Evolutionary conservation across 2,329 filamentous ascomycete species (phyloP).

Genomic region (Stachybotrys chlorohalonatus): DNA sequence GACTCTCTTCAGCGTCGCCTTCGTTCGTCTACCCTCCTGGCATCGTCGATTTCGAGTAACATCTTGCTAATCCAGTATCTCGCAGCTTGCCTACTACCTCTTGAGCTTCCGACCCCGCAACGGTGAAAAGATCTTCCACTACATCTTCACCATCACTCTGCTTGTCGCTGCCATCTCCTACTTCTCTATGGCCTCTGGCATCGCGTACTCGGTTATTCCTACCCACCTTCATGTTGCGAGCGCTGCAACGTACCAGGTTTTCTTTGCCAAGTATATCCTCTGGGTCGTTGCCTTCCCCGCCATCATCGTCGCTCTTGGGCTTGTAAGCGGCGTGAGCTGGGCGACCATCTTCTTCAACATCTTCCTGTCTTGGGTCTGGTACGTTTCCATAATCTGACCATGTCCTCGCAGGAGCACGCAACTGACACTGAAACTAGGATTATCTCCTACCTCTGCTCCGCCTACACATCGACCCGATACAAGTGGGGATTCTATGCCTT

Average conservation of each 20-base stretch:
- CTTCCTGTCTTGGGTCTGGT: slow-evolving; percentile 40
- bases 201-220: slow-evolving; percentile 33
- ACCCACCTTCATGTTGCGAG: slow-evolving; percentile 14
- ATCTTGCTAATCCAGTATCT: slow-evolving; percentile 4
- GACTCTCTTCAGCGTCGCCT: slow-evolving; percentile 36
- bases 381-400: background rate
- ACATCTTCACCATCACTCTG: slow-evolving; percentile 40
- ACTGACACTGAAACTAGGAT: slow-evolving; percentile 15
- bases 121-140: slow-evolving; percentile 47
- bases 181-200: slow-evolving; percentile 42
- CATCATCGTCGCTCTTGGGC: slow-evolving; percentile 34
- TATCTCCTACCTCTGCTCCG: slow-evolving; percentile 37
- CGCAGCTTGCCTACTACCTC: slow-evolving; percentile 29
- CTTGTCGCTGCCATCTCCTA: slow-evolving; percentile 41
- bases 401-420: background rate
- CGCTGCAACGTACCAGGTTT: slow-evolving; percentile 36
- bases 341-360: slow-evolving; percentile 44
- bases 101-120: slow-evolving; percentile 31
- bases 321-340: slow-evolving; percentile 45
- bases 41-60: background rate
- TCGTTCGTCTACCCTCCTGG: slow-evolving; percentile 22
- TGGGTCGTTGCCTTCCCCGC: slow-evolving; percentile 43
- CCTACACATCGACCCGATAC: slow-evolving; percentile 39
- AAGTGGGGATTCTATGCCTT: slow-evolving; percentile 51
- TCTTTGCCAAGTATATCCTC: slow-evolving; percentile 47